Base-by-base conservation (phyloP, 768 basidiomycete genomes). In the Podaxis mareebaensis region DNA sequence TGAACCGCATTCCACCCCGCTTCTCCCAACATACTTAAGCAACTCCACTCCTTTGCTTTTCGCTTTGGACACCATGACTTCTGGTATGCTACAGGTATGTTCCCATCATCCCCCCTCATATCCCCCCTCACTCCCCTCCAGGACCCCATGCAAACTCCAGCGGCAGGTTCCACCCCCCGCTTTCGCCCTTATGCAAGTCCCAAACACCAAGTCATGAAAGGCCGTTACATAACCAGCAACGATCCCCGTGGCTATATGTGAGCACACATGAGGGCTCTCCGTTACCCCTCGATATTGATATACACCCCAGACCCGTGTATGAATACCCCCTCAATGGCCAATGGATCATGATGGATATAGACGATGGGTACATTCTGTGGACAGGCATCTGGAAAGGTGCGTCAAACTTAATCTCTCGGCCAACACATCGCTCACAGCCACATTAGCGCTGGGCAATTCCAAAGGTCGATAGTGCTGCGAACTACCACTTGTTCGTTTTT, bases 301-400 rank as follows among this genome's bases (percentile, higher is more conserved):
- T n/a, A 7, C 56, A 22, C 12, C 36, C 38, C 64, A 85, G 93
- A 60, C 92, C 92, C 12, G 93, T 95, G 11, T 95, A 91, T 70
- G 93, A 95, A 72, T 95, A 94, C 69, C 92, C 91, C 1, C 80
- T 95, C 61, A 92, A 93, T 66, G 90, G 89, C 22, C 92, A 95
- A 70, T 93, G 92, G 91, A 92, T 95, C 70, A 95, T 95, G 93
- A 93, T 95, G 85, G 93, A 95, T 77, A 90, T 92, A 71, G 93
- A 95, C 72, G 93, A 94, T 72, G 93, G 93, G 3, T 95, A 93
- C 73, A 89, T 95, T 63, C 79, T 94, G 17, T 95, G 93, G 93
- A 95, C 94, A 1, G 91, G 92, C 10, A 95, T 95, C 58, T 95
- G 93, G 93, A 95, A 95, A 82, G 93, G 92, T 92, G 63, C 64